Evolutionary conservation across 768 basidiomycete species (phyloP), one percentile per base, ranked within the genome.

Genomic region (Cyclocybe aegerita): DNA sequence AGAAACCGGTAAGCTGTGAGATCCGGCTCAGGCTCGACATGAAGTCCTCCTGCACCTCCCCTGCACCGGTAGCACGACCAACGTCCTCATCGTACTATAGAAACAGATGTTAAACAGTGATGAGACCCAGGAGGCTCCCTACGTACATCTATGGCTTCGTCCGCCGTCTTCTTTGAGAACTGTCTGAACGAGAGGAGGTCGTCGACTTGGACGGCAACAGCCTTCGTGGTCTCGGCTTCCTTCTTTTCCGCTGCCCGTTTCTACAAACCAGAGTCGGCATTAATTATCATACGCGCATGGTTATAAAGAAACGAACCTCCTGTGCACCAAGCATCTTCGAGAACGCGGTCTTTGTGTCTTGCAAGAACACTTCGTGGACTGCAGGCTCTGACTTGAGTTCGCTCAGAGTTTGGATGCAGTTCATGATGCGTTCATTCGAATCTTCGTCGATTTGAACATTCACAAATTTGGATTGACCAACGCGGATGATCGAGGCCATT

Each of bases 381-480:
- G 74, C 74, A 9, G 73, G 68, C 37, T 77, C 72, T 5, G 75
- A 72, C 51, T 83, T 76, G 32, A 96, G 72, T 55, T 93, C 86
- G 58, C 93, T 92, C 60, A 99, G 74, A 1, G 94, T 93, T 64
- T 93, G 89, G 46, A 99, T 88, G 70, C 97, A 99, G 67, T 88
- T 91, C 78, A 97, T 82, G 69, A 99, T 93, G 17, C 97, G 86
- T 69, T 99, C 97, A 58, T 84, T 88, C 4, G 93, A 95, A 67
- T 99, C 97, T 66, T 99, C 97, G 72, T 99, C 97, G 57, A 99
- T 99, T n/a, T 91, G 89, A 1, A 86, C 87, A 0, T 90, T 84
- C 39, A 88, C 90, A 58, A 96, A 95, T 65, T 95, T 96, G 47
- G 93, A 95, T 71, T 98, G 96, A 34, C 97, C 97, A 48, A 98